phyloP scores from a whole-genome alignment of 2,329 filamentous ascomycete genomes.

The Cercospora sesami region DNA sequence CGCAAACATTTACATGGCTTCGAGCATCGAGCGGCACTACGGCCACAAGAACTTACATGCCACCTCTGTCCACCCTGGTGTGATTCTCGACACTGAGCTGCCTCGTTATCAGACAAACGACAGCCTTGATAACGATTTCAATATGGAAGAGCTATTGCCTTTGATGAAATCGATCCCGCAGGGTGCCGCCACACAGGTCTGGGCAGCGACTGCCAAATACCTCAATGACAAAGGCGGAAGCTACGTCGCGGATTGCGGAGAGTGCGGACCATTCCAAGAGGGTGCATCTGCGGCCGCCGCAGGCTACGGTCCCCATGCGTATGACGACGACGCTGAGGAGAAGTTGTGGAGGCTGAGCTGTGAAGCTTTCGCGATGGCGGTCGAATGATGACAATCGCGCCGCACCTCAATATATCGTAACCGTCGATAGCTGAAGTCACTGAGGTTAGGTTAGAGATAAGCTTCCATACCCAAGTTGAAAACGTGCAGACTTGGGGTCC shows the following conservation, averaged over 20 bases:
- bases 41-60: conserved; percentile 49
- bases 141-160: conserved; percentile 2
- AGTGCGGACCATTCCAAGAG: conserved; percentile 36
- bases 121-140: conserved; percentile 8
- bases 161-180: conserved; percentile 40
- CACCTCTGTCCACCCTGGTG: conserved; percentile 46
- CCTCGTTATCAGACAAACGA: conserved; percentile 1
- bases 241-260: conserved; percentile 46
- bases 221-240: conserved; percentile 50
- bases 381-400: conserved; percentile 7
- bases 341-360: conserved; percentile 48
- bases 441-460: neutral
- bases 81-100: conserved; percentile 11
- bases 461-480: neutral
- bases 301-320: conserved; percentile 42
- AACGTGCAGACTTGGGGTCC: neutral
- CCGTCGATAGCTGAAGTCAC: neutral
- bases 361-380: conserved; percentile 32
- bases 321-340: conserved; percentile 44
- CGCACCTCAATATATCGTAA: neutral
- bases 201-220: conserved; percentile 43
- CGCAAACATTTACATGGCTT: conserved; percentile 54
- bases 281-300: conserved; percentile 24
- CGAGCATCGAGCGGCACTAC: conserved; percentile 54
- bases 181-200: conserved; percentile 53